Conservation (phyloP, 2,329 filamentous ascomycete species). For the Hysterium pulicare region DNA sequence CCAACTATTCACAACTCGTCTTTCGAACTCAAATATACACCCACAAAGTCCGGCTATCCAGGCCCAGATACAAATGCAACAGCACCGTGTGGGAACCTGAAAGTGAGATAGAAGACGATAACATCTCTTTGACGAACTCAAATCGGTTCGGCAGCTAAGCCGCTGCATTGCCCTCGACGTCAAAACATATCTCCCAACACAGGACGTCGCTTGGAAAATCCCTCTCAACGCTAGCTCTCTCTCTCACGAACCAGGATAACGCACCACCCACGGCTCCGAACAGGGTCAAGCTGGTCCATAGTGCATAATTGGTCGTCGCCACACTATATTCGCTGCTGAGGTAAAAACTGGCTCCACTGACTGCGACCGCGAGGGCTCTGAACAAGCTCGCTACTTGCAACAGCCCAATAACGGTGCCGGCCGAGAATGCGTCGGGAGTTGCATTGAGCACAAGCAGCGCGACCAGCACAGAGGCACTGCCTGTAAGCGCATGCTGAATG, state of each 20-base stretch:
- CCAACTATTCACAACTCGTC: no score
- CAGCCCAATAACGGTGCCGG: constrained; percentile 48
- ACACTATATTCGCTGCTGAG: constrained; percentile 44
- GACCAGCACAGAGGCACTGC: constrained; percentile 42
- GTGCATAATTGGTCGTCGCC: constrained; percentile 42
- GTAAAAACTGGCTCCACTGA: constrained; percentile 45
- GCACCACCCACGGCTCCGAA: constrained; percentile 42
- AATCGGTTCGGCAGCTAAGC: no score
- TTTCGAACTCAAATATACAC: no score
- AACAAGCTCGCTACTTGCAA: constrained; percentile 47
- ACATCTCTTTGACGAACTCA: no score
- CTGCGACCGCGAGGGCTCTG: constrained; percentile 46
- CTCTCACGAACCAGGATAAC: constrained; percentile 44
- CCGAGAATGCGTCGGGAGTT: constrained; percentile 45
- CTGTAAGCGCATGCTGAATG: constrained; percentile 42
- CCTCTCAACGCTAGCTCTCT: constrained; percentile 43
- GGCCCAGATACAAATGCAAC: no score
- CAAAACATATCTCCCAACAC: constrained; percentile 48
- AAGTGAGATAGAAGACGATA: no score
- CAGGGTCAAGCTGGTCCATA: constrained; percentile 43
- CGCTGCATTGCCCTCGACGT: constrained; percentile 35
- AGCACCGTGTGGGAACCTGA: no score
- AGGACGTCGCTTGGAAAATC: constrained; percentile 43
- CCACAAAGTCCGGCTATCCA: no score
- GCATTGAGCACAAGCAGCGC: constrained; percentile 47